Evolutionary conservation across 768 basidiomycete genomes (phyloP).

Genomic region (Lentinula raphanica): DNA sequence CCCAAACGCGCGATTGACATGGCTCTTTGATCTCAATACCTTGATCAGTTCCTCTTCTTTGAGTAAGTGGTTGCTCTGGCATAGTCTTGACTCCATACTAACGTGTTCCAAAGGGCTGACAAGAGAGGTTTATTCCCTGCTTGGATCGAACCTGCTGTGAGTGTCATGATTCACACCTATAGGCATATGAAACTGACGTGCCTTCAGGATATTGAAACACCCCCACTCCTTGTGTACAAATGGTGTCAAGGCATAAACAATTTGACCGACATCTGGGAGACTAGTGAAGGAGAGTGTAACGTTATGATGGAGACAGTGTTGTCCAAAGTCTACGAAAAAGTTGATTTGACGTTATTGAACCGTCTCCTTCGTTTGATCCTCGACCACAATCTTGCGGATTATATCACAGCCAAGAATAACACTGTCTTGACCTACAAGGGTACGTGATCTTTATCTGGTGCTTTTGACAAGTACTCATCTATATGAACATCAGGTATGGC

Average conservation of each 20-base stretch:
- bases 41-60: slow-evolving; percentile 98
- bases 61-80: slow-evolving; percentile 42
- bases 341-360: slow-evolving; percentile 93
- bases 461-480: slow-evolving; percentile 2
- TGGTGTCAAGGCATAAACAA: slow-evolving; percentile 99
- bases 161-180: slow-evolving; percentile 12
- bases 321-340: slow-evolving; percentile 98
- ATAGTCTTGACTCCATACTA: neutral
- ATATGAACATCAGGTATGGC: slow-evolving; percentile 75
- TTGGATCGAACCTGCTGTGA: slow-evolving; percentile 93
- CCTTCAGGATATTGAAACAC: slow-evolving; percentile 81
- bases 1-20: slow-evolving; percentile 5
- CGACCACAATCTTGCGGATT: slow-evolving; percentile 98
- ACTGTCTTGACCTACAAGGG: slow-evolving; percentile 89
- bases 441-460: slow-evolving; percentile 13
- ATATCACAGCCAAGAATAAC: slow-evolving; percentile 99
- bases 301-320: slow-evolving; percentile 99
- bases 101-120: slow-evolving; percentile 55
- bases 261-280: slow-evolving; percentile 97
- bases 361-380: slow-evolving; percentile 92
- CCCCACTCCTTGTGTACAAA: slow-evolving; percentile 95
- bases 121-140: slow-evolving; percentile 97
- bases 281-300: slow-evolving; percentile 93
- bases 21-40: slow-evolving; percentile 47
- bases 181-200: slow-evolving; percentile 5